Evolutionary conservation across 2,329 filamentous ascomycete species (phyloP).

Genomic region (Akanthomyces uredinophilus): DNA sequence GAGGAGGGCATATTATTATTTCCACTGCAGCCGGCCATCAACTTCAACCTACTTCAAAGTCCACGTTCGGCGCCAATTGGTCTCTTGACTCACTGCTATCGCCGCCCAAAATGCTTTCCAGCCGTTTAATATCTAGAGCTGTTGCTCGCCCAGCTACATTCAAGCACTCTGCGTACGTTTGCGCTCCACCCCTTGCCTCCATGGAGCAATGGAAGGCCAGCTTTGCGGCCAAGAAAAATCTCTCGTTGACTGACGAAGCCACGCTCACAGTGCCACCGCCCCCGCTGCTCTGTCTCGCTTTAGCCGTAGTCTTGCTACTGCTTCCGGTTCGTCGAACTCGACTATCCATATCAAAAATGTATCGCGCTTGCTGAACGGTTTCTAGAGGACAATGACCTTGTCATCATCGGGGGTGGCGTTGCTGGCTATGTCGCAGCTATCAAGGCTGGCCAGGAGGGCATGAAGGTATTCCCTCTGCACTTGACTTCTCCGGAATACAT

Average conservation of each 20-base stretch:
- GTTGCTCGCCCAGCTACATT: slow-evolving; percentile 51
- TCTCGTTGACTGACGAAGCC: slow-evolving; percentile 20
- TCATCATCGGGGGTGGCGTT: slow-evolving; percentile 97
- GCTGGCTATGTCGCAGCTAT: slow-evolving; percentile 98
- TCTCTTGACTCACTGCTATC: slow-evolving; percentile 20
- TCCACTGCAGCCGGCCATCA: slow-evolving; percentile 6
- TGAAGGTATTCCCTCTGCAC: slow-evolving; percentile 64
- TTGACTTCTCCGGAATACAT: background rate
- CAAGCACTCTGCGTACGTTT: slow-evolving; percentile 47
- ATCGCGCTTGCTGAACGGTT: slow-evolving; percentile 33
- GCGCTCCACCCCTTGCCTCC: background rate
- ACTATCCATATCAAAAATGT: background rate
- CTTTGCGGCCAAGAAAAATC: slow-evolving; percentile 15
- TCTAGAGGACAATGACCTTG: slow-evolving; percentile 87
- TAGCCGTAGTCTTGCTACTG: slow-evolving; percentile 55
- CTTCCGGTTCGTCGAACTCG: slow-evolving; percentile 43
- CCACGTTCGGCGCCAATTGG: slow-evolving; percentile 23
- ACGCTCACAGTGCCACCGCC: slow-evolving; percentile 38
- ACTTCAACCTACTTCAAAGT: slow-evolving; percentile 9
- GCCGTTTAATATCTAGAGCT: slow-evolving; percentile 55
- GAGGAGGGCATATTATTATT: slow-evolving; percentile 10
- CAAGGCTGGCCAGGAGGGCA: slow-evolving; percentile 94
- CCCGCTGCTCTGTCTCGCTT: slow-evolving; percentile 44
- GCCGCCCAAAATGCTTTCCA: slow-evolving; percentile 51
- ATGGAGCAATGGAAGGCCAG: background rate